Evolutionary conservation across 345 rosid genomes (phyloP).

Genomic region (Laguncularia racemosa): DNA sequence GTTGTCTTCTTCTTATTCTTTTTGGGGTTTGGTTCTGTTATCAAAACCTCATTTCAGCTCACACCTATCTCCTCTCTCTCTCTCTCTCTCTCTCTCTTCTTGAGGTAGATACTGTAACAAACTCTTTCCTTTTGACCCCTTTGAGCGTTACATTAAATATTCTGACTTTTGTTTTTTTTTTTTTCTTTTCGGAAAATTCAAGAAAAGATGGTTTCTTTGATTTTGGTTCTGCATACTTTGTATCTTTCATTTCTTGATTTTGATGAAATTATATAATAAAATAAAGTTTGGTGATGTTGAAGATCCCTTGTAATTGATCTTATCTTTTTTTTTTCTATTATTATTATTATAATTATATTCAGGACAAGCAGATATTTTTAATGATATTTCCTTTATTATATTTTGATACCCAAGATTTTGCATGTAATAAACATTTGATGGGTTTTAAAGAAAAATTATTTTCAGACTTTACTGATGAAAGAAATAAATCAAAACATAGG

Average conservation of each 20-base stretch:
- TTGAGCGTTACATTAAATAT: not conserved
- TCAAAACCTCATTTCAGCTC: conserved; percentile 3
- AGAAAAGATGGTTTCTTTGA: no score
- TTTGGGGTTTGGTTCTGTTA: not conserved
- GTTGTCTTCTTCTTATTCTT: not conserved
- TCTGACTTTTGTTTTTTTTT: not conserved
- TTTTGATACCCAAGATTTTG: not conserved
- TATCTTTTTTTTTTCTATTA: no score
- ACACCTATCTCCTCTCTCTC: conserved; percentile 14
- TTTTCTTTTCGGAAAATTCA: not conserved
- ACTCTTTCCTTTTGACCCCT: conserved; percentile 6
- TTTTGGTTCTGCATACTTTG: no score
- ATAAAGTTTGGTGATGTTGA: no score
- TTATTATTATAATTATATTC: no score
- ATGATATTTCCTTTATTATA: no score
- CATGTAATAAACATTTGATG: not conserved
- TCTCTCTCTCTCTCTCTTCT: conserved; percentile 4
- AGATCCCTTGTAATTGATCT: no score
- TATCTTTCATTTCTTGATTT: not conserved
- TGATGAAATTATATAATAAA: no score
- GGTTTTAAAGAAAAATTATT: no score
- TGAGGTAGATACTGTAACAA: not conserved
- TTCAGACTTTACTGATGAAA: no score
- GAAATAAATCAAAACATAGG: no score
- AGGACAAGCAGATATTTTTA: no score